phyloP scores from a whole-genome alignment of 2,329 filamentous ascomycete species.

The Dothistroma septosporum region DNA sequence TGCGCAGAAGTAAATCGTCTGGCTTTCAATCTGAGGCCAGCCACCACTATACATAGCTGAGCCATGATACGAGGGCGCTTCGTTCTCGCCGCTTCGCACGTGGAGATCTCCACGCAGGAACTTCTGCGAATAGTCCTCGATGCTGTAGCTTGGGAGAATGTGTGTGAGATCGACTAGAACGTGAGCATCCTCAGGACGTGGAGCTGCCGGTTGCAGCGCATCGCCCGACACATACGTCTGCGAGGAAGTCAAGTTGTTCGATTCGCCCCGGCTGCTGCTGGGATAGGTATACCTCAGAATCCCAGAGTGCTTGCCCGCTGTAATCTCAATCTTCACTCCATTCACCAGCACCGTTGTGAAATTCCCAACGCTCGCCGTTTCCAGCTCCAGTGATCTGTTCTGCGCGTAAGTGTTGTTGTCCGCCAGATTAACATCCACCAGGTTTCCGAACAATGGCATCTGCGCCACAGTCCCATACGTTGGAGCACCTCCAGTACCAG shows the following conservation, averaged over 20 bases:
- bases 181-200: conserved; percentile 34
- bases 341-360: conserved; percentile 37
- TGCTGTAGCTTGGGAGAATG: conserved; percentile 40
- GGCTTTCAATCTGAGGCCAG: conserved; percentile 44
- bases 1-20: conserved; percentile 45
- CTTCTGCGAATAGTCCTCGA: conserved; percentile 22
- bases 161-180: conserved; percentile 50
- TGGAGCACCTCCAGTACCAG: conserved; percentile 26
- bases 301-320: conserved; percentile 38
- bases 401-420: conserved; percentile 44
- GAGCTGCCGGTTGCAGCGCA: background rate
- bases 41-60: conserved; percentile 48
- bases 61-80: conserved; percentile 39
- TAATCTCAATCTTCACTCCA: conserved; percentile 35
- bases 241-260: background rate
- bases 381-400: conserved; percentile 27
- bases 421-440: conserved; percentile 40
- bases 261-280: background rate
- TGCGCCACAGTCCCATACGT: conserved; percentile 42
- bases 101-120: conserved; percentile 20
- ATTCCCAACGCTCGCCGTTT: conserved; percentile 36
- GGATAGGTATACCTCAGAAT: conserved; percentile 39
- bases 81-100: conserved; percentile 30
- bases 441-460: conserved; percentile 39
- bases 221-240: background rate